A percentile compares a stretch with the other conserved stretches of the same genome.
Evolutionary conservation across 1,284 basidiomycete genomes (phyloP).

Genomic region (Entoloma clypeatum): DNA sequence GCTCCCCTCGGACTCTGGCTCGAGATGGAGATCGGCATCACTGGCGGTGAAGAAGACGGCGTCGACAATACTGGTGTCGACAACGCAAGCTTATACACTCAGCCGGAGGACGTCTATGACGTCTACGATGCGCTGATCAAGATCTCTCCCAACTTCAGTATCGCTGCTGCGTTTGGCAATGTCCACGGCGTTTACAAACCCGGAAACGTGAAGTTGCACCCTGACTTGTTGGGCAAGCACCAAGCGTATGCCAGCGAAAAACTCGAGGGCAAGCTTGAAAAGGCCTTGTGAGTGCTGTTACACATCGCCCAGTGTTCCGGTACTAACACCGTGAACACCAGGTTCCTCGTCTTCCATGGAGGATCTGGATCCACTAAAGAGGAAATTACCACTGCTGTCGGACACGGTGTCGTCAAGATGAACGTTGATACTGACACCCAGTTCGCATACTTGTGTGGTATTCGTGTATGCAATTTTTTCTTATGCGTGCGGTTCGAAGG

Average conservation of each 20-base stretch:
- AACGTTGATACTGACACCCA: slow-evolving; percentile 95
- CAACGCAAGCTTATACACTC: slow-evolving; percentile 94
- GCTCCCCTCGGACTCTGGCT: slow-evolving; percentile 93
- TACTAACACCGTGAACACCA: slow-evolving; percentile 27
- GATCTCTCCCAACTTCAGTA: slow-evolving; percentile 94
- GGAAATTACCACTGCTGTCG: slow-evolving; percentile 92
- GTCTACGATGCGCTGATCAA: slow-evolving; percentile 82
- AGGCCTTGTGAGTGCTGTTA: slow-evolving; percentile 71
- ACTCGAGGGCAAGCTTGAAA: slow-evolving; percentile 61
- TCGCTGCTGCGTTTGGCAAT: slow-evolving; percentile 96
- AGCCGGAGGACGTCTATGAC: slow-evolving; percentile 95
- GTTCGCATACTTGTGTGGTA: slow-evolving; percentile 88
- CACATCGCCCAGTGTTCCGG: slow-evolving; percentile 1
- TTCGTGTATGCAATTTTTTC: slow-evolving; percentile 54
- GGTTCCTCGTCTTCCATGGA: slow-evolving; percentile 99
- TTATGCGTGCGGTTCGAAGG: not conserved
- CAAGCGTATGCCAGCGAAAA: slow-evolving; percentile 77
- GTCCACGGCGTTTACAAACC: slow-evolving; percentile 97
- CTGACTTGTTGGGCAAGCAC: slow-evolving; percentile 91
- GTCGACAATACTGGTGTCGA: slow-evolving; percentile 96
- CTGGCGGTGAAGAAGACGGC: slow-evolving; percentile 98
- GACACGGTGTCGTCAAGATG: slow-evolving; percentile 96
- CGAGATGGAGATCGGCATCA: slow-evolving; percentile 99
- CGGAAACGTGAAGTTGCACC: slow-evolving; percentile 89
- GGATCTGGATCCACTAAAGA: slow-evolving; percentile 97